Evolutionary conservation across 148 eudicot genomes (phyloP).

Genomic region (Polygonum aviculare): DNA sequence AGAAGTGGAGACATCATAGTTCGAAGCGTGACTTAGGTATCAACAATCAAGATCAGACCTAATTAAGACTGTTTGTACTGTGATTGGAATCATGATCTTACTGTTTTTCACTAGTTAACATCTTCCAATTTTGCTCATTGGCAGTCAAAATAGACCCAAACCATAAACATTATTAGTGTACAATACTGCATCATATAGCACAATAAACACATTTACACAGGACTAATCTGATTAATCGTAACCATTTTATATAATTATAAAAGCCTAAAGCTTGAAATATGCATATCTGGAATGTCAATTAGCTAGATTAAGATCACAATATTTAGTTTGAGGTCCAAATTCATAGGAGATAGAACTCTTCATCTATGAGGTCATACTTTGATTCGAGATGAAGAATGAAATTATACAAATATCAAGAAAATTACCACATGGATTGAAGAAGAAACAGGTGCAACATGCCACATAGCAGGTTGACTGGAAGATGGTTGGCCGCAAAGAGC

Average conservation of each 20-base stretch:
- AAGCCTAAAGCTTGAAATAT: background rate
- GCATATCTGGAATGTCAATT: background rate
- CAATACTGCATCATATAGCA: background rate
- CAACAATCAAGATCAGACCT: background rate
- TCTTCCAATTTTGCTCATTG: background rate
- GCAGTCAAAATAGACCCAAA: background rate
- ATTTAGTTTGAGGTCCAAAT: background rate
- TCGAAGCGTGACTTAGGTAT: background rate
- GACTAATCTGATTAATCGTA: background rate
- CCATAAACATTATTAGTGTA: background rate
- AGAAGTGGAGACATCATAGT: background rate
- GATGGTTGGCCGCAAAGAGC: conserved; percentile 1
- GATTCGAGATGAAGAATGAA: background rate
- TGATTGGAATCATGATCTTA: background rate
- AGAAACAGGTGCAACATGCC: background rate
- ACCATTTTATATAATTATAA: background rate
- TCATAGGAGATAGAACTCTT: background rate
- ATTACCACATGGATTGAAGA: conserved; percentile 9
- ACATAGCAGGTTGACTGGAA: background rate
- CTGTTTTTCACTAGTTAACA: background rate
- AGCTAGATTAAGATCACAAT: background rate
- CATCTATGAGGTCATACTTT: background rate
- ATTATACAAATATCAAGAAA: background rate
- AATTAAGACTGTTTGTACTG: background rate
- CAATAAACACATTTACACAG: background rate